phyloP scores from a whole-genome alignment of 306 rosid species.

The Fragaria iinumae region DNA sequence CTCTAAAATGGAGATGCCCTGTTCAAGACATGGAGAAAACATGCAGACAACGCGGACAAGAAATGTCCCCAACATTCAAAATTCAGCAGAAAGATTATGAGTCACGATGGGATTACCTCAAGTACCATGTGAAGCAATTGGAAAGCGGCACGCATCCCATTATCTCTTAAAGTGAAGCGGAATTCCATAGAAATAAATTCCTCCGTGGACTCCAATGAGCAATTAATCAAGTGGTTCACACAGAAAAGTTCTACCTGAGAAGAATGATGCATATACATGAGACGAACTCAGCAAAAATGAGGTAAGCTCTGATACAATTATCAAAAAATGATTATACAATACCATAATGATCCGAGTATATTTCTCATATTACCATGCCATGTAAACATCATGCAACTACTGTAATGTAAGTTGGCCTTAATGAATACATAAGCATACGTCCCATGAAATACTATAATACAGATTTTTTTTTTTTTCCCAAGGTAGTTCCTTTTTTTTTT shows the following conservation, averaged over 20 bases:
- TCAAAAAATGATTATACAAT: background rate
- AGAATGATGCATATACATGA: slow-evolving; percentile 16
- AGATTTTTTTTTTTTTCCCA: too few relatives aligned
- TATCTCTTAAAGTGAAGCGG: slow-evolving; percentile 92
- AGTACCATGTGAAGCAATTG: slow-evolving; percentile 99
- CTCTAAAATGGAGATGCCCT: background rate
- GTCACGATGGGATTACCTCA: slow-evolving; percentile 52
- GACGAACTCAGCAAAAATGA: slow-evolving; percentile 10
- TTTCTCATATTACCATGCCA: background rate
- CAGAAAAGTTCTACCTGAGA: slow-evolving; percentile 95
- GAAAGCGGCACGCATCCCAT: slow-evolving; percentile 98
- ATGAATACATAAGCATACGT: too few relatives aligned
- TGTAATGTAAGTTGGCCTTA: too few relatives aligned
- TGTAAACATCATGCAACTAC: too few relatives aligned
- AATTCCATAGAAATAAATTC: slow-evolving; percentile 98
- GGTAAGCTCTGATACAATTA: background rate
- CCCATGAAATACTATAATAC: too few relatives aligned
- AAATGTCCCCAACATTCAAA: slow-evolving; percentile 1
- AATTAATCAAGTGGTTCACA: slow-evolving; percentile 90
- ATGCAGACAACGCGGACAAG: background rate
- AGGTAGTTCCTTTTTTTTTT: too few relatives aligned
- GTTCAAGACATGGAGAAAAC: slow-evolving; percentile 1
- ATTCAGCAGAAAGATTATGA: background rate
- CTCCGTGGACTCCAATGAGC: slow-evolving; percentile 98
- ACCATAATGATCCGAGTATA: background rate